Conservation (phyloP, 805 yeast genomes). For the Myxozyma kluyveri region DNA sequence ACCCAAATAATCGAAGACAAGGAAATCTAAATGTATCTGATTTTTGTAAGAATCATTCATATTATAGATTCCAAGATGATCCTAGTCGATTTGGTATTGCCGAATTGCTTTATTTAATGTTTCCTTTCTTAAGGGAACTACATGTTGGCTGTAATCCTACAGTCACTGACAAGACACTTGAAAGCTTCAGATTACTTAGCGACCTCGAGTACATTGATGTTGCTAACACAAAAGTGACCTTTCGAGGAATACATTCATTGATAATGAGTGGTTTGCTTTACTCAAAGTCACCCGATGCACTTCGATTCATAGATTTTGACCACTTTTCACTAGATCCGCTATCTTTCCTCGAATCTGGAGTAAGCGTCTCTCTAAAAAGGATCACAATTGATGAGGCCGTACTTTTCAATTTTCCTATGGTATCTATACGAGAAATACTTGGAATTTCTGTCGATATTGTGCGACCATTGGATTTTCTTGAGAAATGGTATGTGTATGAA, state of each 20-base stretch:
- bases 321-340: too few species aligned
- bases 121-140: constrained; percentile 10
- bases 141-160: constrained; percentile 9
- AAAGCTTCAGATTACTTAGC: constrained; percentile 8
- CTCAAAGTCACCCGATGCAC: too few species aligned
- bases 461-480: too few species aligned
- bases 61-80: constrained; percentile 8
- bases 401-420: too few species aligned
- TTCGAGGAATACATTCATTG: not conserved
- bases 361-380: too few species aligned
- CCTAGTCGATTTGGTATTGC: constrained; percentile 3
- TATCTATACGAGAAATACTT: too few species aligned
- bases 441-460: too few species aligned
- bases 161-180: constrained; percentile 6
- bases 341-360: too few species aligned
- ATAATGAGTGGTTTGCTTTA: not conserved
- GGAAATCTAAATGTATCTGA: constrained; percentile 10
- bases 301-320: too few species aligned
- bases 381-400: too few species aligned
- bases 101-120: constrained; percentile 9
- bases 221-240: not conserved
- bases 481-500: too few species aligned
- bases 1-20: not conserved
- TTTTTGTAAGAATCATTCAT: constrained; percentile 4
- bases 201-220: constrained; percentile 3